phyloP scores from a whole-genome alignment of 805 yeast species.

The Vanderwaltozyma verrucispora region DNA sequence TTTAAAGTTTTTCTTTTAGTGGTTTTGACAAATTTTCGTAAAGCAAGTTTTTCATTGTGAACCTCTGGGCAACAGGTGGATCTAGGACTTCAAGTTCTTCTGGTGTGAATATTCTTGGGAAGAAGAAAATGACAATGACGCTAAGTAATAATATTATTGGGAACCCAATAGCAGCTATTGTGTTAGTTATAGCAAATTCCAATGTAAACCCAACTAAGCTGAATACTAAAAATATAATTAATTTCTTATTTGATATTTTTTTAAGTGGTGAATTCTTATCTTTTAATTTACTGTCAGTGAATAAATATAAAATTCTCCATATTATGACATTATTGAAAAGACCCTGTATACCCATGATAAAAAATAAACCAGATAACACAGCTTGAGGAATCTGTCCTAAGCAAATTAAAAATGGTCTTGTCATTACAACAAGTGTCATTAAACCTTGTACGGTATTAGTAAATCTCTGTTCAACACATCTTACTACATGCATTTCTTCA shows the following conservation, averaged over 20 bases:
- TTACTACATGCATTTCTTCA: constrained; percentile 26
- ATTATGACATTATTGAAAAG: constrained; percentile 57
- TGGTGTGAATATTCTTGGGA: constrained; percentile 52
- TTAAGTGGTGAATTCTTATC: constrained; percentile 26
- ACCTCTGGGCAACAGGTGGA: constrained; percentile 49
- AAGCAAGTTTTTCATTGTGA: constrained; percentile 39
- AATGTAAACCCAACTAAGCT: constrained; percentile 61
- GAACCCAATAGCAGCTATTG: constrained; percentile 88
- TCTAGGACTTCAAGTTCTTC: constrained; percentile 58
- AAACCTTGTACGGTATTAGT: constrained; percentile 81
- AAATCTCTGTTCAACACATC: constrained; percentile 82
- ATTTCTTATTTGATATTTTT: constrained; percentile 26
- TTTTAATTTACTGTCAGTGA: constrained; percentile 42
- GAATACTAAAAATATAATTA: constrained; percentile 45
- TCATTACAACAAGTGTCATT: constrained; percentile 76
- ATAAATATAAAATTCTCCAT: constrained; percentile 49
- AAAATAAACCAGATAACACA: constrained; percentile 83
- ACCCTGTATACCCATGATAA: constrained; percentile 85
- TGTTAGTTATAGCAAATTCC: constrained; percentile 78
- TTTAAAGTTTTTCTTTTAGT: too few relatives aligned
- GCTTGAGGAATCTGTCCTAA: constrained; percentile 86
- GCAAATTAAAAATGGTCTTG: constrained; percentile 74
- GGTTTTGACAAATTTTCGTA: constrained; percentile 10
- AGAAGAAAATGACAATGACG: constrained; percentile 51
- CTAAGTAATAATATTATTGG: constrained; percentile 69